Conservation (phyloP, 2,329 filamentous ascomycete species). For the Neofusicoccum laricinum region DNA sequence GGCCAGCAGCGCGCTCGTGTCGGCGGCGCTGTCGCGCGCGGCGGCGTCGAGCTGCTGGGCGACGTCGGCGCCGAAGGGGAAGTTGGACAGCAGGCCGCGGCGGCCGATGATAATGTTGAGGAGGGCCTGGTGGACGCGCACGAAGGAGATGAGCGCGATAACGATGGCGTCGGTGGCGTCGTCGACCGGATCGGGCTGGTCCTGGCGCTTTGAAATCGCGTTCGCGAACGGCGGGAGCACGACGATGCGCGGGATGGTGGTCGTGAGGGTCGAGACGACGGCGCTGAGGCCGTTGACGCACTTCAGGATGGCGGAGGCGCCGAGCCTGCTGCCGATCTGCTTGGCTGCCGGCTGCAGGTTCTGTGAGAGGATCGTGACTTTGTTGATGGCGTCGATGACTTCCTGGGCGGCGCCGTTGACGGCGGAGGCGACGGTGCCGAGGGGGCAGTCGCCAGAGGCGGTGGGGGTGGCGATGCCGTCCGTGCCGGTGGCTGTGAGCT, state of each 20-base stretch:
- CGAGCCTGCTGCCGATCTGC: conserved; percentile 6
- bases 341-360: conserved; percentile 17
- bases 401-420: conserved; percentile 13
- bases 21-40: neutral
- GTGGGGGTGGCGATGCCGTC: neutral
- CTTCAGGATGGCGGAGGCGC: conserved; percentile 1
- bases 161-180: conserved; percentile 17
- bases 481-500: neutral
- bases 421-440: conserved; percentile 13
- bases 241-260: conserved; percentile 1
- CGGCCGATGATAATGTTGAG: conserved; percentile 19
- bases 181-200: neutral
- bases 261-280: neutral
- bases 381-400: conserved; percentile 21
- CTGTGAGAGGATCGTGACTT: conserved; percentile 18
- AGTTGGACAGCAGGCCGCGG: conserved; percentile 6
- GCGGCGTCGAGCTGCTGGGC: neutral
- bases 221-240: neutral
- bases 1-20: neutral
- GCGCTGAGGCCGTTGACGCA: conserved; percentile 11
- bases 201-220: neutral
- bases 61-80: neutral
- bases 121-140: conserved; percentile 19
- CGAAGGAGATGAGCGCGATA: conserved; percentile 17
- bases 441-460: conserved; percentile 14